Evolutionary conservation across 73 alveolate genomes (phyloP).

Genomic region (Blepharisma stoltei): DNA sequence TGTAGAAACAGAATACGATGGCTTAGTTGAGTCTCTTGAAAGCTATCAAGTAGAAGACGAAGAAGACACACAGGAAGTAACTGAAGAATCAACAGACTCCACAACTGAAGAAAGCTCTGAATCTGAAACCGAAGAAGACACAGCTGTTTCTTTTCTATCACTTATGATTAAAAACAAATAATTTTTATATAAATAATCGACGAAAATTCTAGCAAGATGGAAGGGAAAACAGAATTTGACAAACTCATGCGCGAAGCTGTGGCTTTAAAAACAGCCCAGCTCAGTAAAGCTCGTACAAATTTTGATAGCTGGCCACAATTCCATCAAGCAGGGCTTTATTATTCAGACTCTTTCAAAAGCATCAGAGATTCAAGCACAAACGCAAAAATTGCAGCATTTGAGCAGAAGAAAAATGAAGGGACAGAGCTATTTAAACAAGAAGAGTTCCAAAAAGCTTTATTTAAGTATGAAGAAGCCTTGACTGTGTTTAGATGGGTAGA

Average conservation of each 20-base stretch:
- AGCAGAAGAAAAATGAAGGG: constrained; percentile 34
- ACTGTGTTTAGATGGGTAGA: constrained; percentile 39
- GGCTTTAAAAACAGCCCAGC: constrained; percentile 43
- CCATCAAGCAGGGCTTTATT: constrained; percentile 47
- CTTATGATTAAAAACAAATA: too few relatives aligned
- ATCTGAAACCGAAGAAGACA: too few relatives aligned
- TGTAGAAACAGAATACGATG: not conserved
- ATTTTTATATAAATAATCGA: too few relatives aligned
- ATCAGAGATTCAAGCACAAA: constrained; percentile 19
- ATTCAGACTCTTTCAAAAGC: constrained; percentile 32
- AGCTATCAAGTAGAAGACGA: not conserved
- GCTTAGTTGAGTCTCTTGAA: not conserved
- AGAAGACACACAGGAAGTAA: not conserved
- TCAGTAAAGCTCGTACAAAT: constrained; percentile 24
- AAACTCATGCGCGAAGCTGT: constrained; percentile 40
- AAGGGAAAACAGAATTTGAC: constrained; percentile 36
- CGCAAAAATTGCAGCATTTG: constrained; percentile 25
- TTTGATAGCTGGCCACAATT: constrained; percentile 42
- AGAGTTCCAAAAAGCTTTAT: constrained; percentile 36
- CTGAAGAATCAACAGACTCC: too few relatives aligned
- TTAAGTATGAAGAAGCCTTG: constrained; percentile 39
- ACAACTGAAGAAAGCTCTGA: too few relatives aligned
- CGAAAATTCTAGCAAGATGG: not conserved
- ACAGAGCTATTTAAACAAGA: constrained; percentile 22
- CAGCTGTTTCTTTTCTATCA: too few relatives aligned